A percentile compares a stretch with the other conserved stretches of the same genome.
Conservation (phyloP, 2,329 filamentous ascomycete species). For the Xylaria sp. region DNA sequence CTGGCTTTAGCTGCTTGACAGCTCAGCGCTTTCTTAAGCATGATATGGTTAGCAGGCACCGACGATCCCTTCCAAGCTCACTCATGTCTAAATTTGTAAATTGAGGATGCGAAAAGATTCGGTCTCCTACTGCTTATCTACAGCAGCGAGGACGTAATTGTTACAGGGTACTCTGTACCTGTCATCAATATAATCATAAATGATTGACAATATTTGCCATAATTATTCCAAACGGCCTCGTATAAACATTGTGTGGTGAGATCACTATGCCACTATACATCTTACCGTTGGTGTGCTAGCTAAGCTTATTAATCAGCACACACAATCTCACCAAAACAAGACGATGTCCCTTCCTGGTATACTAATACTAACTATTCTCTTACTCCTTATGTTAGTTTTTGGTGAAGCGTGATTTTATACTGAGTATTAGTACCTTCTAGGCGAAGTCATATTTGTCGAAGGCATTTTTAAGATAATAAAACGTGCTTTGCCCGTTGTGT, state of each 20-base stretch:
- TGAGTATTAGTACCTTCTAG: background rate
- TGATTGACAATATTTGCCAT: background rate
- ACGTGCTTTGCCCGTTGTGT: background rate
- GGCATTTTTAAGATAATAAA: background rate
- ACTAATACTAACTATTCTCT: too few species aligned
- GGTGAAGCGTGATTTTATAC: too few species aligned
- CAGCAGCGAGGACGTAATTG: background rate
- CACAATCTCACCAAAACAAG: background rate
- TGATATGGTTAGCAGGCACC: background rate
- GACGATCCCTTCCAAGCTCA: background rate
- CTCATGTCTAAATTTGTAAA: too few species aligned
- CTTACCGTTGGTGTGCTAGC: too few species aligned
- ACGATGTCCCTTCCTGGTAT: background rate
- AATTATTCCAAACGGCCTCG: background rate
- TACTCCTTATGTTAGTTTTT: too few species aligned
- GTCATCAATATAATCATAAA: background rate
- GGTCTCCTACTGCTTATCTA: background rate
- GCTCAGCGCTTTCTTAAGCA: background rate
- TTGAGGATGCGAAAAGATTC: background rate
- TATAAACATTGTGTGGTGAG: background rate
- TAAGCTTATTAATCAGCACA: background rate
- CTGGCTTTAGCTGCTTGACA: background rate
- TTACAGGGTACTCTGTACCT: background rate
- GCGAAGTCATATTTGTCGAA: background rate
- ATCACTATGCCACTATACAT: background rate